Base-by-base conservation (phyloP, 768 basidiomycete species). In the Suillus luteus region DNA sequence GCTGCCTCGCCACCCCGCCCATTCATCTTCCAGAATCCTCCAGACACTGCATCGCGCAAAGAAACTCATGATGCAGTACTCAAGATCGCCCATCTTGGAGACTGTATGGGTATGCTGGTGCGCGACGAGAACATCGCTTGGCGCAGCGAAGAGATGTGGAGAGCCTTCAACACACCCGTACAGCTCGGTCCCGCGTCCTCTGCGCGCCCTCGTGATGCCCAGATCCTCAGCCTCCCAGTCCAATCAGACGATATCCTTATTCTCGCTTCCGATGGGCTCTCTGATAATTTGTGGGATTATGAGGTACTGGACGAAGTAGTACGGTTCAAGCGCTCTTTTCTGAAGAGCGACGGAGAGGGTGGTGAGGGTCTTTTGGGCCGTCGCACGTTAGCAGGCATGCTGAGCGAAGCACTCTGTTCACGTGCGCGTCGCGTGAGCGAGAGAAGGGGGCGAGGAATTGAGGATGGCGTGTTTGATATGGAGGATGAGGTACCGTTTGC, bases 71-170 rank as follows among this genome's bases (percentile, higher is more conserved):
- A 85, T 43, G 86, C 89, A 0, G 86, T 91, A 48, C 83, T 96
- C 46, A 85, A 87, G 65, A 87, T 96, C 31, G 93, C 93, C 0
- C 92, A 95, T 68, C 75, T 96, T 9, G 93, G 94, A 10, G 93
- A 96, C 70, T 93, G 93, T 72, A 90, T 91, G 85, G 88, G 89
- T 27, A 90, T 93, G 83, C 82, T 97, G 24, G 86, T 98, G 22
- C 86, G 95, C 2, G 88, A 84, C 7, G 85, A 90, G 52, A 81
- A 86, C 61, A 87, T 97, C 51, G 85, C 87, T 1, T 97, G 94
- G 88, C 83, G 95, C 38, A 91, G 88, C 57, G 86, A 92, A 49
- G 96, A 97, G 75, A 96, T 96, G 92, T 95, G 95, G 86, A 95
- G 93, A 85, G 84, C 82, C 15, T 88, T 88, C 74, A 88, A 88